Evolutionary conservation across 2,329 filamentous ascomycete genomes (phyloP).

Genomic region (Microdochium paspali): DNA sequence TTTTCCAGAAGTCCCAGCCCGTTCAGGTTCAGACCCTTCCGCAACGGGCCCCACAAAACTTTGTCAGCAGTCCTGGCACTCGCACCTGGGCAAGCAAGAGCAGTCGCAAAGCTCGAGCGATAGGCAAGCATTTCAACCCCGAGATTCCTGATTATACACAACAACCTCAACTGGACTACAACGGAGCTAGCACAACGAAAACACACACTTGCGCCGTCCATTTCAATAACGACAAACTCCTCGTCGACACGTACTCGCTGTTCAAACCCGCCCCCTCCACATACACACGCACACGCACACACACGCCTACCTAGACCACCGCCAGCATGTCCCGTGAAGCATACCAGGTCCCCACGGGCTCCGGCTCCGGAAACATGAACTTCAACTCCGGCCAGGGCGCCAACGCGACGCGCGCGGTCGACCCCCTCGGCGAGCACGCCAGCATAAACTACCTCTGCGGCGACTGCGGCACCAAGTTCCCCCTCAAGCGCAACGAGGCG

Average conservation of each 20-base stretch:
- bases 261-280: too few relatives aligned
- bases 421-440: slow-evolving; percentile 35
- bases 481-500: slow-evolving; percentile 66
- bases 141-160: too few relatives aligned
- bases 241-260: too few relatives aligned
- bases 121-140: background rate
- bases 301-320: too few relatives aligned
- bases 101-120: background rate
- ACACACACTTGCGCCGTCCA: too few relatives aligned
- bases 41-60: too few relatives aligned
- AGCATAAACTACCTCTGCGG: slow-evolving; percentile 67
- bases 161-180: too few relatives aligned
- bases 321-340: slow-evolving; percentile 66
- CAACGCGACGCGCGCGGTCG: slow-evolving; percentile 28
- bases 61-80: too few relatives aligned
- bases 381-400: slow-evolving; percentile 26
- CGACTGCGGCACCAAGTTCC: slow-evolving; percentile 73
- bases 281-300: slow-evolving; percentile 1
- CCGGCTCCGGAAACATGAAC: slow-evolving; percentile 29
- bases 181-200: too few relatives aligned
- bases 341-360: slow-evolving; percentile 61
- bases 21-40: background rate
- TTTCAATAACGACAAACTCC: too few relatives aligned
- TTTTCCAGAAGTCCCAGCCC: background rate
- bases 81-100: too few relatives aligned